Evolutionary conservation across 2,329 filamentous ascomycete genomes (phyloP), one percentile per base, ranked within the genome.

Genomic region (Mycocentrospora acerina): DNA sequence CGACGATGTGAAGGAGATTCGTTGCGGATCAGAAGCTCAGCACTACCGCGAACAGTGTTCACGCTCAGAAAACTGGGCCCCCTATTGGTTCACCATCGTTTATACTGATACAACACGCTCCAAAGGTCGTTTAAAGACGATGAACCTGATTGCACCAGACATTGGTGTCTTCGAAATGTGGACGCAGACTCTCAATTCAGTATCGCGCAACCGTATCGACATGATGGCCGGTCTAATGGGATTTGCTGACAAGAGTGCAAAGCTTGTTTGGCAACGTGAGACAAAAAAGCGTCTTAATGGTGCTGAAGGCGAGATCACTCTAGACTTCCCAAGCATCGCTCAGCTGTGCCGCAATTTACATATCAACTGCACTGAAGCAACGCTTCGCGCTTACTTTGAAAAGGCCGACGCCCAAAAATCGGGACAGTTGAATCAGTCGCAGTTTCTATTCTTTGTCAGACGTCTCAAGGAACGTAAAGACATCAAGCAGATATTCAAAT

Each of bases 1-100:
- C 47, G 93, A 98, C 59, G 90, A 97, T 64, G 91, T 98, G 57
- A 86, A 88, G 59, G 90, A 95, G 60, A 90, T 97, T 32, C 83
- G 90, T 46, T 82, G 84, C 24, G 90, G 88, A 13, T 79, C 80
- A 10, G 88, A 97, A 62, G 88, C 91, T 13, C 82, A 87, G 40
- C 91, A 95, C 62, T 95, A 95, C 63, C 85, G 88, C 28, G 83
- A 91, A 56, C 90, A 96, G 65, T 88, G 86, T 60, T 81, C 82
- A 26, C 73, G 93, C 15, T 71, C 83, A 1, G 79, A 84, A 35
- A 72, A 80, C 5, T 79, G 82, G 26, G 85, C 90, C 55, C 71
- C 77, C 7, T 81, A 82, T 11, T 95, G 90, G 80, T 91, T 97
- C 60, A 94, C 90, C 18, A 89, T 98, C 51, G 80, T 95, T 36